Evolutionary conservation across 148 eudicot species (phyloP), one percentile per base, ranked within the genome.

Genomic region (Dianthus caryophyllus): DNA sequence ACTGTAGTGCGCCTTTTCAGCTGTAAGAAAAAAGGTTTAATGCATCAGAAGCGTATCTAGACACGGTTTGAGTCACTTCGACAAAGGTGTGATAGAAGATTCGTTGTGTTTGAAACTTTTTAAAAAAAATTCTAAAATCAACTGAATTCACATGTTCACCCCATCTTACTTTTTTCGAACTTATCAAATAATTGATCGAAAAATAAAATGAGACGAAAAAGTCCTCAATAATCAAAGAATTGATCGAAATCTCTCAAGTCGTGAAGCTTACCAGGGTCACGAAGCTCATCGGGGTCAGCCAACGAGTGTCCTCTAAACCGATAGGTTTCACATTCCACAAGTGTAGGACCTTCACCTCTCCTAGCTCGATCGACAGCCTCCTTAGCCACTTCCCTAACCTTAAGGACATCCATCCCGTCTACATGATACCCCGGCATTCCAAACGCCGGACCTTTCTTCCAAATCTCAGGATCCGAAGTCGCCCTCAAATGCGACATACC

Each of bases 201-300:
- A 8, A 30, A 61, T n/a, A n/a, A n/a, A n/a, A n/a, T n/a, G n/a
- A n/a, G n/a, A n/a, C n/a, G n/a, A n/a, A n/a, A n/a, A n/a, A n/a
- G n/a, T n/a, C n/a, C n/a, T n/a, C n/a, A n/a, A n/a, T n/a, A n/a
- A 47, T 30, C 24, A 50, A 48, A 16, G 15, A 46, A 31, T n/a
- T 33, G 6, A 55, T 25, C 33, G n/a, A 53, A 22, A 8, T 21
- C 51, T 9, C 27, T 15, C 6, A 25, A 22, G 29, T 30, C 16
- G 48, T 56, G 5, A 66, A 63, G 29, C 88, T 80, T 64, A 93
- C 98, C 80, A 61, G 96, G 87, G 80, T 93, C 92, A 83, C 98
- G 98, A 41, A 93, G 96, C 83, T 90, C 98, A 80, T 93, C 98
- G 11, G 98, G 98, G 68, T 93, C 98, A 24, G 96, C 98, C 88